These are phyloP conservation scores for Blastosporella zonata DNA, from an alignment of 1,284 basidiomycete genomes.

Conservation along the genomic window DNA sequence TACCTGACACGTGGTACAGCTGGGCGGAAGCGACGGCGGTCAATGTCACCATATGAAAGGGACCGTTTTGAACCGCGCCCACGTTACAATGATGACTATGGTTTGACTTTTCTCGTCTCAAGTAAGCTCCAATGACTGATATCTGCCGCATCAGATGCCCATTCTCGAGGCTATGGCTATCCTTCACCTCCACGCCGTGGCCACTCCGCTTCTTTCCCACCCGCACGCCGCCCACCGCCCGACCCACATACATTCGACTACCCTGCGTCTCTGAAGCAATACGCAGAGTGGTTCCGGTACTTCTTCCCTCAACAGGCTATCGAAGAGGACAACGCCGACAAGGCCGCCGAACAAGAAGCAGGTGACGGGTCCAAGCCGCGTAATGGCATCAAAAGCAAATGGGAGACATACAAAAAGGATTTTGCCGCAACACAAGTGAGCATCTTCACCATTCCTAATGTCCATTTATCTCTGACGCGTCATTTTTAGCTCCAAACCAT, in stretches of 20 bases:
- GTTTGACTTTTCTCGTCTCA: conserved; percentile 40
- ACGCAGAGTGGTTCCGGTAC: conserved; percentile 87
- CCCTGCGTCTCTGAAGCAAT: conserved; percentile 79
- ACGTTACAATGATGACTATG: conserved; percentile 75
- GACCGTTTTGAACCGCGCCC: conserved; percentile 79
- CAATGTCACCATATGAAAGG: conserved; percentile 81
- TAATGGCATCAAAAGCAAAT: conserved; percentile 74
- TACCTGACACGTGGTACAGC: conserved; percentile 29
- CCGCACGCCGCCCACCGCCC: conserved; percentile 58
- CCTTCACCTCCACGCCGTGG: conserved; percentile 55
- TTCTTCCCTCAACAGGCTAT: conserved; percentile 73
- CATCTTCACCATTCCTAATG: conserved; percentile 22
- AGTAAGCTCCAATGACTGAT: neutral
- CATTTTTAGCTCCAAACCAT: conserved; percentile 79
- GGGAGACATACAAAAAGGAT: conserved; percentile 91
- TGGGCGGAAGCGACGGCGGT: conserved; percentile 79
- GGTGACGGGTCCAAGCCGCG: conserved; percentile 75
- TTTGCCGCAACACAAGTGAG: conserved; percentile 82
- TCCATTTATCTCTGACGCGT: conserved; percentile 26
- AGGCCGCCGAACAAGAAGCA: conserved; percentile 76
- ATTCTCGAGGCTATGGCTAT: conserved; percentile 61
- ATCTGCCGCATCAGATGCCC: conserved; percentile 46
- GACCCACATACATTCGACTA: conserved; percentile 85
- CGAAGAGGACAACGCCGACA: conserved; percentile 78
- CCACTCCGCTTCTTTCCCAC: conserved; percentile 39